Evolutionary conservation across 148 eudicot genomes (phyloP), one percentile per base, ranked within the genome.

Genomic region (Camellia granthamiana): DNA sequence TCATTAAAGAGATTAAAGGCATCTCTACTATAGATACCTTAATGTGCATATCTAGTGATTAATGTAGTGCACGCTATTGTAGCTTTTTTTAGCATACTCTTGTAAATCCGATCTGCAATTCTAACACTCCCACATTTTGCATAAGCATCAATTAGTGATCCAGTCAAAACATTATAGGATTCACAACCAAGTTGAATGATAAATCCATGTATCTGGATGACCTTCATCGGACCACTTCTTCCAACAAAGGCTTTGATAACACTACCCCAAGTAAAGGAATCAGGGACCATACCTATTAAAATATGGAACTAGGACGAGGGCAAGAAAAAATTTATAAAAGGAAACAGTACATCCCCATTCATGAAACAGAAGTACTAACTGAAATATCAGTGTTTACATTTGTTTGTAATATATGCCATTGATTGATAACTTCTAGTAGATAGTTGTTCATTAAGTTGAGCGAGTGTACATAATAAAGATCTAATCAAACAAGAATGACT

Each of bases 101-200:
- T 54, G 51, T 75, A 67, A 66, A 75, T 19, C 19, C n/a, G 54
- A 23, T 11, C 8, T n/a, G 79, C 79, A 2, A 21, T 55, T 72
- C 69, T 46, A 18, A 67, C 56, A 63, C 71, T 21, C 23, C 83
- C 78, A 60, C 83, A 81, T 81, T 81, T 81, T 44, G 63, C 83
- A 75, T 75, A 81, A 65, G 75, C 74, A 81, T 81, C 79, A 66
- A 81, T 66, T 71, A 81, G 68, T 19, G 83, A 81, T 13, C 74
- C 83, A 6, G 47, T 54, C 63, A 55, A 75, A 43, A 43, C 13
- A 21, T 55, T 67, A 44, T 66, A 56, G 12, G 77, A 58, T 65
- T 67, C 83, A 55, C 66, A 75, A 42, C 78, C 83, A 1, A 81
- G 74, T 66, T 75, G 77, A 43, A 81, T 67, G 67, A 81, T 59